These are phyloP conservation scores for Emydomyces testavorans DNA, from an alignment of 2,329 filamentous ascomycete species.

Conservation along the genomic window DNA sequence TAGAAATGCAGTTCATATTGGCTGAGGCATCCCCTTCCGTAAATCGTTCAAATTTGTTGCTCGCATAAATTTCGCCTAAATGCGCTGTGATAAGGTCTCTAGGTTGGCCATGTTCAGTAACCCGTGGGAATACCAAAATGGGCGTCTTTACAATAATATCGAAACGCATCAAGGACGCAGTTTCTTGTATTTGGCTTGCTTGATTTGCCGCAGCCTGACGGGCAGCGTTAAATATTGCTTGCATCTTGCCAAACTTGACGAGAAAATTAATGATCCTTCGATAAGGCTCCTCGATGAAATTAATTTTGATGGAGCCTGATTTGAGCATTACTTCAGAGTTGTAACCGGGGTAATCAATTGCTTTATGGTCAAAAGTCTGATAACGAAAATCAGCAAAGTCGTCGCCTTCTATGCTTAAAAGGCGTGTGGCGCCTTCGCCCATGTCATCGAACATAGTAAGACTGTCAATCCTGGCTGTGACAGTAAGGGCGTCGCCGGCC, in stretches of 20 bases:
- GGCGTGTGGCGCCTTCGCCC: slow-evolving; percentile 67
- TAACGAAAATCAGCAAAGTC: slow-evolving; percentile 96
- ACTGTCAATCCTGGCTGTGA: slow-evolving; percentile 77
- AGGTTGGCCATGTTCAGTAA: slow-evolving; percentile 56
- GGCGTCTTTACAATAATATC: slow-evolving; percentile 89
- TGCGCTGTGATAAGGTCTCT: slow-evolving; percentile 85
- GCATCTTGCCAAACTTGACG: slow-evolving; percentile 99
- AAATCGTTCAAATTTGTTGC: slow-evolving; percentile 79
- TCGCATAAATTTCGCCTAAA: slow-evolving; percentile 91
- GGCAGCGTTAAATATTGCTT: slow-evolving; percentile 94
- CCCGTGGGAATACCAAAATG: slow-evolving; percentile 84
- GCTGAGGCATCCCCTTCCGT: slow-evolving; percentile 63
- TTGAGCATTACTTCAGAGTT: slow-evolving; percentile 83
- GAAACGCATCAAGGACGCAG: slow-evolving; percentile 80
- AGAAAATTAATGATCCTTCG: slow-evolving; percentile 95
- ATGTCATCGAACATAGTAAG: slow-evolving; percentile 85
- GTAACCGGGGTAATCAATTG: slow-evolving; percentile 77
- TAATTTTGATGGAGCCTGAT: slow-evolving; percentile 90
- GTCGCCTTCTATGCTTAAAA: slow-evolving; percentile 90
- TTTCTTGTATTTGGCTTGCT: slow-evolving; percentile 85
- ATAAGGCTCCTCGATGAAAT: slow-evolving; percentile 94
- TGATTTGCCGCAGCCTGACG: slow-evolving; percentile 88
- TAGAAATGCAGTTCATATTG: slow-evolving; percentile 77
- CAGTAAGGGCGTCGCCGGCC: slow-evolving; percentile 71
- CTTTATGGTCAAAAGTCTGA: slow-evolving; percentile 75